Evolutionary conservation across 2,329 filamentous ascomycete genomes (phyloP), one percentile per base, ranked within the genome.

Genomic region (Calonectria fujianensis): DNA sequence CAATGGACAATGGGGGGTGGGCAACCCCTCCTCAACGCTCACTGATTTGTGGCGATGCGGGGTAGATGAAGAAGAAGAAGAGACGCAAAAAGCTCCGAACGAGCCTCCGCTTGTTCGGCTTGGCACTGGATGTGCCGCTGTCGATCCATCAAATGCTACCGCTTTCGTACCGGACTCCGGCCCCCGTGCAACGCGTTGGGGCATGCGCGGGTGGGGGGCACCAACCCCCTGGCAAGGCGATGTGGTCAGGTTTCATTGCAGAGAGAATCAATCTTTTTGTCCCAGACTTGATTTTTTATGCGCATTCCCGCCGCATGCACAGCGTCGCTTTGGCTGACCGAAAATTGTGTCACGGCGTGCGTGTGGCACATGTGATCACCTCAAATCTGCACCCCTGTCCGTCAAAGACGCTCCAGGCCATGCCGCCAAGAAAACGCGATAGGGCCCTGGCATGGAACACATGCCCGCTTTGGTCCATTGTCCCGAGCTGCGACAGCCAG

Each of bases 121-220:
- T 61, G 57, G 57, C 35, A 29, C 29, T 41, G 35, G 11, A 61
- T 61, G 57, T 61, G 57, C 57, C 57, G 35, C 57, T 29, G 57
- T 61, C 57, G 57, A 61, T 61, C 57, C 35, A 29, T 61, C 57
- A 27, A 61, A 61, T 61, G 2, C 24, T 37, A 63, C 57, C n/a
- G 20, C 35, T 63, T 63, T 41, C 5, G 57, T 37, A 37, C 57
- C 37, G 14, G 35, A 27, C 24, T 63, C 57, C 57, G 57, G 37
- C 1, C n/a, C 16, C 57, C 57, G 37, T 2, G 24, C 24, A 20
- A 16, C 57, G 10, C n/a, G 27, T 13, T 63, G 16, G 16, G 24
- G 10, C n/a, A 10, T 24, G 31, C 6, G 32, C 9, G 4, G 16
- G 20, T n/a, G 54, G 54, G 24, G 24, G 24, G 24, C 24, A 24